Evolutionary conservation across 345 rosid species (phyloP).

Genomic region (Physaria fendleri): DNA sequence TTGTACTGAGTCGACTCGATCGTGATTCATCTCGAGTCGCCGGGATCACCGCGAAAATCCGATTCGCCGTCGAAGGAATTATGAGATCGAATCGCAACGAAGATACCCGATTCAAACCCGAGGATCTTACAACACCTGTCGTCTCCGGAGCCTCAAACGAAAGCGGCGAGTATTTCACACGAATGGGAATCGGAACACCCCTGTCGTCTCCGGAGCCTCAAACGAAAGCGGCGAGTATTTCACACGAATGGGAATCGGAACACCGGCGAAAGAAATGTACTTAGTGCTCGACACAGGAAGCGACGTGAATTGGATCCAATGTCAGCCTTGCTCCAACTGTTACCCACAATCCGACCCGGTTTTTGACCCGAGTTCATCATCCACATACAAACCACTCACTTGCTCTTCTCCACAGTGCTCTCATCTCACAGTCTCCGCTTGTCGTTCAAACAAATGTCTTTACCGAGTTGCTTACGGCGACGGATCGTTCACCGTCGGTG

Average conservation of each 20-base stretch:
- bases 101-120: conserved; percentile 34
- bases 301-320: conserved; percentile 87
- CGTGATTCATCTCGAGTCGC: conserved; percentile 73
- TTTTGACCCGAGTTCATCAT: conserved; percentile 56
- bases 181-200: conserved; percentile 59
- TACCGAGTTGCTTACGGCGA: conserved; percentile 91
- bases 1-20: conserved; percentile 53
- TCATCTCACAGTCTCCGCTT: conserved; percentile 45
- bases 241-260: conserved; percentile 70
- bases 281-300: conserved; percentile 84
- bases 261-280: conserved; percentile 53
- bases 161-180: too few species aligned
- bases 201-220: conserved; percentile 61
- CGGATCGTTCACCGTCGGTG: conserved; percentile 85
- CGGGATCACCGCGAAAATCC: conserved; percentile 37
- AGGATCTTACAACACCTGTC: conserved; percentile 59
- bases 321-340: conserved; percentile 70
- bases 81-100: conserved; percentile 41
- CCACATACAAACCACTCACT: conserved; percentile 44
- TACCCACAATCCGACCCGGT: conserved; percentile 83
- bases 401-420: conserved; percentile 54
- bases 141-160: conserved; percentile 36
- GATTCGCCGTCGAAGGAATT: conserved; percentile 41
- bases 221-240: conserved; percentile 97
- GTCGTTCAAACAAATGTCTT: conserved; percentile 46